Percentiles rank a stretch among this genome's conserved stretches.
Conservation (phyloP, 805 yeast species). For the Wickerhamiella brachini region DNA sequence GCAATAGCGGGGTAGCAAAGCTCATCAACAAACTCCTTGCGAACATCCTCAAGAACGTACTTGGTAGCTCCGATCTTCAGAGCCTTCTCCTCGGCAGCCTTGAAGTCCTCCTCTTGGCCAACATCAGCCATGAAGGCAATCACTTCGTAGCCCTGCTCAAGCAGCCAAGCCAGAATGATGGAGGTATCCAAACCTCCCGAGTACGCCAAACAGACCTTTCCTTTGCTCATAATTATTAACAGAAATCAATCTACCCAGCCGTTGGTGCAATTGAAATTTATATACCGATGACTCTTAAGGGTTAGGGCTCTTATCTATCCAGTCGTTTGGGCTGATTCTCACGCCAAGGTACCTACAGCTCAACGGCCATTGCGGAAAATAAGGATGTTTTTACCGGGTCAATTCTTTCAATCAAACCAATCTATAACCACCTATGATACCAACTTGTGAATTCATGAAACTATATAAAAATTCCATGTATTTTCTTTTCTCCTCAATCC, state of each 20-base stretch:
- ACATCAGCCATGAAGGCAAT: slow-evolving; percentile 96
- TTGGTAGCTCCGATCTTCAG: slow-evolving; percentile 94
- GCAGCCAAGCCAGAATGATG: slow-evolving; percentile 92
- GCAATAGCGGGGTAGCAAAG: slow-evolving; percentile 95
- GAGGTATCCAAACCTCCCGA: slow-evolving; percentile 99
- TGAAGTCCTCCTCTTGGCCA: slow-evolving; percentile 99
- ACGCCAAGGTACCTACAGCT: not conserved
- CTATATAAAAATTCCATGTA: not conserved
- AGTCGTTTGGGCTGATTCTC: not conserved
- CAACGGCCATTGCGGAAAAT: not conserved
- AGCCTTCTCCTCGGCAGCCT: slow-evolving; percentile 92
- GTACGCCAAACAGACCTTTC: slow-evolving; percentile 97
- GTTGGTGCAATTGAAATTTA: not conserved
- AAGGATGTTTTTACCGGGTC: not conserved
- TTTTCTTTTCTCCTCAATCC: too few relatives aligned
- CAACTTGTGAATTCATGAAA: not conserved
- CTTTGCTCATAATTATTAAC: slow-evolving; percentile 60
- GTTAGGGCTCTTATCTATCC: not conserved
- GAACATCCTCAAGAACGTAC: slow-evolving; percentile 85
- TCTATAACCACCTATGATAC: not conserved
- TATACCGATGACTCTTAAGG: not conserved
- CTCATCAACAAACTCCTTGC: slow-evolving; percentile 86
- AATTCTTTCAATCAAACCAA: not conserved
- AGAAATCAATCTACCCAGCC: not conserved
- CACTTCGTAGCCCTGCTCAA: slow-evolving; percentile 96